Conservation (phyloP, 345 rosid genomes). For the Citrus sp. region DNA sequence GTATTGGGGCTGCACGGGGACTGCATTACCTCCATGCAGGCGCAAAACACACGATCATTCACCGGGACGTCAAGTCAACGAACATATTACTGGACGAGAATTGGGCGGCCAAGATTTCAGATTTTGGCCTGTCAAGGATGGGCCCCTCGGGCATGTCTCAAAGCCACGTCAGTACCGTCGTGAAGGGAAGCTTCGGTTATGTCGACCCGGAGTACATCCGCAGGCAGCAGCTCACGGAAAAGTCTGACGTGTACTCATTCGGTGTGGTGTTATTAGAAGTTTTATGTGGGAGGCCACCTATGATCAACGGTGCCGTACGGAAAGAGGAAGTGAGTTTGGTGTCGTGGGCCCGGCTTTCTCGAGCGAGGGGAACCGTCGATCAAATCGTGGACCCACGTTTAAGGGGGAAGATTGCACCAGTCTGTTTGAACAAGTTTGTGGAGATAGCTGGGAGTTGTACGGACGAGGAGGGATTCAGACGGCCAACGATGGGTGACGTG, state of each 20-base stretch:
- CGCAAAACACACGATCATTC: constrained; percentile 22
- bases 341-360: constrained; percentile 14
- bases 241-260: constrained; percentile 32
- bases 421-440: constrained; percentile 16
- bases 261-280: constrained; percentile 36
- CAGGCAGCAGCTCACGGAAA: constrained; percentile 19
- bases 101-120: constrained; percentile 25
- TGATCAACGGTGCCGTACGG: not conserved
- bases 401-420: constrained; percentile 14
- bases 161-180: constrained; percentile 9
- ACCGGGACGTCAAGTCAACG: constrained; percentile 27
- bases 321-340: constrained; percentile 15
- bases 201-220: constrained; percentile 25
- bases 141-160: constrained; percentile 19
- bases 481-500: constrained; percentile 25
- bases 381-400: constrained; percentile 23
- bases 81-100: constrained; percentile 24
- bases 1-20: constrained; percentile 45
- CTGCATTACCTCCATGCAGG: constrained; percentile 30
- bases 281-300: constrained; percentile 16
- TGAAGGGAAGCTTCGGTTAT: constrained; percentile 32
- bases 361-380: not conserved
- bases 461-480: constrained; percentile 4
- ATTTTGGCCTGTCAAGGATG: constrained; percentile 24
- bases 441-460: constrained; percentile 21